Conservation (phyloP, 176 grass and related monocot genomes). For the Hsuehochloa calcarea region DNA sequence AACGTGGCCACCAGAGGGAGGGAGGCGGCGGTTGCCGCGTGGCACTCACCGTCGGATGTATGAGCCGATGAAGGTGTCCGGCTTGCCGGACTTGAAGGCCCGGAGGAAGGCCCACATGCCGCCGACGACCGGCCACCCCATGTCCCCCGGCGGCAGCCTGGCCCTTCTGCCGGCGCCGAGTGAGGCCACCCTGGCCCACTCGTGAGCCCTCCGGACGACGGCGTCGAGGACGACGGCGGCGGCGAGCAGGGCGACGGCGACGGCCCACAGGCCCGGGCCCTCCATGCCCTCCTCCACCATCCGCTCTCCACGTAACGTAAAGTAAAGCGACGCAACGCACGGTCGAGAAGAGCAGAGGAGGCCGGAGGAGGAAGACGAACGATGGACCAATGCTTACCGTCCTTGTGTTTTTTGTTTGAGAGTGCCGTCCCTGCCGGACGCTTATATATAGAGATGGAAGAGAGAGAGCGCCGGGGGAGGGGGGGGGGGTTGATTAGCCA, state of each 20-base stretch:
- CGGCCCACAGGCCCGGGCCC: neutral
- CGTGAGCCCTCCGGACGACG: conserved; percentile 39
- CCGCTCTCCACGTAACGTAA: too few species aligned
- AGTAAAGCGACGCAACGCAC: neutral
- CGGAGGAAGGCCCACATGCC: conserved; percentile 85
- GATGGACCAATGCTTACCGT: neutral
- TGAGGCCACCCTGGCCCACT: conserved; percentile 38
- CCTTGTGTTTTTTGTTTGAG: too few species aligned
- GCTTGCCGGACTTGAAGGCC: conserved; percentile 72
- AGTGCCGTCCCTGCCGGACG: too few species aligned
- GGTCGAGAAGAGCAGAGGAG: too few species aligned
- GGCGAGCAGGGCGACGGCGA: neutral
- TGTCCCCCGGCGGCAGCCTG: conserved; percentile 71
- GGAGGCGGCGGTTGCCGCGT: neutral
- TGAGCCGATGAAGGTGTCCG: conserved; percentile 78
- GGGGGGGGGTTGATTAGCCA: too few species aligned
- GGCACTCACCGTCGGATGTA: conserved; percentile 50
- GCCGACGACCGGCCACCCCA: conserved; percentile 88
- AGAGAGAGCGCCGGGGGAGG: too few species aligned
- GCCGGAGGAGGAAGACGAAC: neutral
- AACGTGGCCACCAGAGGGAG: neutral
- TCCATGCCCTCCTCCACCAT: neutral
- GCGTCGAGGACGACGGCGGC: neutral
- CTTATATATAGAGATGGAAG: too few species aligned
- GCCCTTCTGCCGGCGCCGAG: conserved; percentile 35